phyloP scores from a whole-genome alignment of 2,329 filamentous ascomycete genomes.

The Aspergillus transmontanensis region DNA sequence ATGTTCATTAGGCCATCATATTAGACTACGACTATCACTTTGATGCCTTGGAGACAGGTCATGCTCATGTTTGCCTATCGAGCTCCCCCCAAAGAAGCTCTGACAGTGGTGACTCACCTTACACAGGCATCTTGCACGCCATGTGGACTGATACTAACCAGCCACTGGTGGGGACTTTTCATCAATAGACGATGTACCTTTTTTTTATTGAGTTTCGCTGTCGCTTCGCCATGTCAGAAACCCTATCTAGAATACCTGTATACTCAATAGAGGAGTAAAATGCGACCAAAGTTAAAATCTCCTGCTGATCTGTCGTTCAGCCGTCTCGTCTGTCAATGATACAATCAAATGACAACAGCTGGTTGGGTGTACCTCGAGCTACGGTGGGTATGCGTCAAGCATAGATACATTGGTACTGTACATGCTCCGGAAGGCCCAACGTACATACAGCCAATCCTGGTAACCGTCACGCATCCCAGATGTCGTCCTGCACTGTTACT shows the following conservation, averaged over 20 bases:
- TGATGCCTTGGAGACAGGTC: too few species aligned
- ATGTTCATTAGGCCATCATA: background rate
- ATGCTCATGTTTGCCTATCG: too few species aligned
- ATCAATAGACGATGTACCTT: background rate
- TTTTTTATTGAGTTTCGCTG: background rate
- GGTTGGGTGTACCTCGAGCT: background rate
- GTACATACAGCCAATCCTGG: background rate
- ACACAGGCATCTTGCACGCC: background rate
- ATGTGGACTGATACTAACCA: background rate
- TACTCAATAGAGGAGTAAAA: background rate
- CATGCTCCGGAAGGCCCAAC: background rate
- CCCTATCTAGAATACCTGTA: background rate
- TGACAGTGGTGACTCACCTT: background rate
- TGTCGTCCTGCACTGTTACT: constrained; percentile 4
- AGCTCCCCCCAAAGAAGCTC: background rate
- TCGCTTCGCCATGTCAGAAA: background rate
- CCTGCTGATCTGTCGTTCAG: background rate
- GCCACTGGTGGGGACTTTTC: background rate
- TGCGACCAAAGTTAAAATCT: background rate
- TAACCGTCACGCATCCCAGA: background rate
- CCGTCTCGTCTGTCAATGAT: background rate
- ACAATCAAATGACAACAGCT: background rate
- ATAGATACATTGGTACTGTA: background rate
- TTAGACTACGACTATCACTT: background rate
- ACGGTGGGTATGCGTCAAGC: background rate